A percentile compares a stretch with the other conserved stretches of the same genome.
Evolutionary conservation across 352 stramenopile genomes (phyloP).

Genomic region (Globisporangium recalcitrans): DNA sequence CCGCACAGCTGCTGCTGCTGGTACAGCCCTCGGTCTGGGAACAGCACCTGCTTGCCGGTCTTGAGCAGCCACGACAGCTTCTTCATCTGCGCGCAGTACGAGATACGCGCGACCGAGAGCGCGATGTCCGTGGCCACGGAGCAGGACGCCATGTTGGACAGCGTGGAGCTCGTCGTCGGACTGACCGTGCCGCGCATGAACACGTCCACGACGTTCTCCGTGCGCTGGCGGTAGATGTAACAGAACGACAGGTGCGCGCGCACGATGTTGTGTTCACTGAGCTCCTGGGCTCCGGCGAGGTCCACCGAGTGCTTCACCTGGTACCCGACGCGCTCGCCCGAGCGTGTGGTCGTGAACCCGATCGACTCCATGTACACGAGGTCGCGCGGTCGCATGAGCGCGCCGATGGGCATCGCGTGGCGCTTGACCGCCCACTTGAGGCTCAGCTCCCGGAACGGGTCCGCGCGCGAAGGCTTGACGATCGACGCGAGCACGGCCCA

Average conservation of each 20-base stretch:
- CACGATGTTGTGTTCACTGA: constrained; percentile 28
- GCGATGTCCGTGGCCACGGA: constrained; percentile 5
- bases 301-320: constrained; percentile 60
- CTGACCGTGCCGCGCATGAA: constrained; percentile 23
- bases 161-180: constrained; percentile 1
- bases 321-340: constrained; percentile 49
- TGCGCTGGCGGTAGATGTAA: constrained; percentile 43
- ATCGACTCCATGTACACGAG: constrained; percentile 57
- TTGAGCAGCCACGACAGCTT: constrained; percentile 12
- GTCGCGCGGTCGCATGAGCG: constrained; percentile 53
- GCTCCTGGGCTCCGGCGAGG: constrained; percentile 37
- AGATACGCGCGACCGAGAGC: constrained; percentile 1
- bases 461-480: constrained; percentile 24
- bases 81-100: constrained; percentile 15
- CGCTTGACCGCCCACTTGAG: constrained; percentile 61
- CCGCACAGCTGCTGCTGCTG: neutral
- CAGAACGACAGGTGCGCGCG: constrained; percentile 54
- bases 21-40: neutral
- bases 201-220: constrained; percentile 42
- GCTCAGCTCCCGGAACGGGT: constrained; percentile 41
- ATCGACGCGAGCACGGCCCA: constrained; percentile 39
- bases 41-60: constrained; percentile 5
- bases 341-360: constrained; percentile 31
- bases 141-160: constrained; percentile 4
- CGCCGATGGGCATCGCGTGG: constrained; percentile 26